Evolutionary conservation across 768 basidiomycete species (phyloP).

Genomic region (Rhodotorula kratochvilovae): DNA sequence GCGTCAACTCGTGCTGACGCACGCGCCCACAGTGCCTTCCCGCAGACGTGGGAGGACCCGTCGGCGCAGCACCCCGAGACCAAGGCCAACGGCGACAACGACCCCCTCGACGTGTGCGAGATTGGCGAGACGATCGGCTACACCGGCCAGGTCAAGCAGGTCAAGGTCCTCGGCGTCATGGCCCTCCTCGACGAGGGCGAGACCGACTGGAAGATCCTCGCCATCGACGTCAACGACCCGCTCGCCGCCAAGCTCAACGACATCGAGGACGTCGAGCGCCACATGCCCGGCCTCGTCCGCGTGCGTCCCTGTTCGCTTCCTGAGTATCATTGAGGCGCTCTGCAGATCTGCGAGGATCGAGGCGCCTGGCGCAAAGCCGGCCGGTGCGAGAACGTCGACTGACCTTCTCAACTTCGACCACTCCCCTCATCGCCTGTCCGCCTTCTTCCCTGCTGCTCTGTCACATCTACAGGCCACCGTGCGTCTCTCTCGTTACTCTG

Average conservation of each 20-base stretch:
- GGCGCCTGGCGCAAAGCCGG: too few species aligned
- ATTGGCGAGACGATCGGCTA: slow-evolving; percentile 98
- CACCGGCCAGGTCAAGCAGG: slow-evolving; percentile 96
- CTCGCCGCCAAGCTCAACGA: slow-evolving; percentile 95
- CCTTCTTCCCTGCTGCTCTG: too few species aligned
- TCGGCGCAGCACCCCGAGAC: slow-evolving; percentile 81
- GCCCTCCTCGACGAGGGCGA: slow-evolving; percentile 98
- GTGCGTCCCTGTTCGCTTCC: neutral
- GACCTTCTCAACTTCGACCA: too few species aligned
- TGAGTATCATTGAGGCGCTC: neutral
- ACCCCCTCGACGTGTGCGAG: slow-evolving; percentile 99
- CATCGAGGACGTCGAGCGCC: slow-evolving; percentile 96
- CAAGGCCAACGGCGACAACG: slow-evolving; percentile 97
- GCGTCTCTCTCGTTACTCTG: too few species aligned
- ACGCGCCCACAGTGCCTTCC: slow-evolving; percentile 70
- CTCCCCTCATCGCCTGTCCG: too few species aligned
- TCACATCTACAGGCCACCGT: too few species aligned
- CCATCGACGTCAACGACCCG: slow-evolving; percentile 91
- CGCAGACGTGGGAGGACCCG: slow-evolving; percentile 99
- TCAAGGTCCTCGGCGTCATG: slow-evolving; percentile 99
- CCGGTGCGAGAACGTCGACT: too few species aligned
- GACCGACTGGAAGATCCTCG: slow-evolving; percentile 99
- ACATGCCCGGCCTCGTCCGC: slow-evolving; percentile 91
- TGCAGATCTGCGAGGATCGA: neutral
- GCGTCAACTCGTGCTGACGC: neutral